A percentile compares a stretch with the other conserved stretches of the same genome.
These are phyloP conservation scores for Raddia distichophylla DNA, from an alignment of 176 grass and related monocot genomes.

Conservation along the genomic window DNA sequence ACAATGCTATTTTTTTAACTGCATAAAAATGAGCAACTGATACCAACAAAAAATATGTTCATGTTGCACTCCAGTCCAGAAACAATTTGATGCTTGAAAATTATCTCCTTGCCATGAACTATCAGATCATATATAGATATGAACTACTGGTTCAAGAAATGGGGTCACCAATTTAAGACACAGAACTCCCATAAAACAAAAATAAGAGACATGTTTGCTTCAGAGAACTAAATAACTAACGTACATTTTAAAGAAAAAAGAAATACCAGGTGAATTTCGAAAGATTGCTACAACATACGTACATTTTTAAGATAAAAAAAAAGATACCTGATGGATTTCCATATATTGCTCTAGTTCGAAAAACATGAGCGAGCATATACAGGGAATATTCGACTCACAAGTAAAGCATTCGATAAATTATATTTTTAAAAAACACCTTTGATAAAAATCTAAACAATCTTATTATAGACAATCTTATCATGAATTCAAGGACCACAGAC, in stretches of 20 bases:
- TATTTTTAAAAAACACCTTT: conserved; percentile 35
- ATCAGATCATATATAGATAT: background rate
- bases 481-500: conserved; percentile 40
- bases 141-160: conserved; percentile 19
- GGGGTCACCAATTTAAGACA: background rate
- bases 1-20: background rate
- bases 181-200: conserved; percentile 19
- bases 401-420: conserved; percentile 26
- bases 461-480: conserved; percentile 38
- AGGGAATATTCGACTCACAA: background rate
- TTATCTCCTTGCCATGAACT: background rate
- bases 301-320: background rate
- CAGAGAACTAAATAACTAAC: conserved; percentile 5
- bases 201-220: background rate
- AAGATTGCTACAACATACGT: background rate
- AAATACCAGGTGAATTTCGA: background rate
- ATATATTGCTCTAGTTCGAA: conserved; percentile 6
- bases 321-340: background rate
- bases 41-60: conserved; percentile 1
- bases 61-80: background rate
- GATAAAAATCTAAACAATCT: conserved; percentile 22
- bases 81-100: conserved; percentile 15
- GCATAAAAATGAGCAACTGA: background rate
- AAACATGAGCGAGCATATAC: conserved; percentile 32
- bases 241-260: conserved; percentile 34